A percentile compares a stretch with the other conserved stretches of the same genome.
Conservation (phyloP, 257 asterid species). For the Lithospermum erythrorhizon region DNA sequence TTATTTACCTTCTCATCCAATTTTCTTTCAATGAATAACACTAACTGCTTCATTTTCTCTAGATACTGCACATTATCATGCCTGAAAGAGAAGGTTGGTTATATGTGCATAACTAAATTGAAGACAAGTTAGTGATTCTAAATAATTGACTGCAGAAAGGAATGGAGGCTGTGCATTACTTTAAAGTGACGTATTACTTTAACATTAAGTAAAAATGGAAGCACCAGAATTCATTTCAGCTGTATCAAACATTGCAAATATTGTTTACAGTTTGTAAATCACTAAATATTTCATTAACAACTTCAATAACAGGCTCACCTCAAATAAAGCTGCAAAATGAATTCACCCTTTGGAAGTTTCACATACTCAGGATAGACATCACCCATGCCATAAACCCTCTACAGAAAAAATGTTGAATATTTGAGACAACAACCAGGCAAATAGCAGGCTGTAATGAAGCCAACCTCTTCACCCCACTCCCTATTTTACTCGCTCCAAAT, state of each 20-base stretch:
- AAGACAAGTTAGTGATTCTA: neutral
- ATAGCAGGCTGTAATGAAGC: constrained; percentile 3
- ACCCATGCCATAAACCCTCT: constrained; percentile 86
- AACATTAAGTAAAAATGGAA: neutral
- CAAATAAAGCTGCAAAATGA: constrained; percentile 65
- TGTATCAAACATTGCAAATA: neutral
- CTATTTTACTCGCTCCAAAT: neutral
- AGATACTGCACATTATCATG: constrained; percentile 89
- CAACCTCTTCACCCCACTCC: neutral
- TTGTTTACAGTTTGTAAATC: neutral
- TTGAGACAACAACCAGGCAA: constrained; percentile 13
- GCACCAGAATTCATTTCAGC: neutral
- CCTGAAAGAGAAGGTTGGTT: constrained; percentile 34
- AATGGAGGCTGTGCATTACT: neutral
- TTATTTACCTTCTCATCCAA: constrained; percentile 76
- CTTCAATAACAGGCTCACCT: constrained; percentile 31
- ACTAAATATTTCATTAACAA: neutral
- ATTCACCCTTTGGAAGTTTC: constrained; percentile 94
- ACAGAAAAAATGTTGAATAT: constrained; percentile 19
- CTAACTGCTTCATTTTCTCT: constrained; percentile 93
- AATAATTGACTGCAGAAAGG: neutral
- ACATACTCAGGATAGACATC: constrained; percentile 81
- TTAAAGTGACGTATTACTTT: neutral
- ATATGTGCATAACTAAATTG: neutral
- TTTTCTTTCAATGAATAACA: constrained; percentile 69